Base-by-base conservation (phyloP, 331 rosid species). In the Rosa hybrid region DNA sequence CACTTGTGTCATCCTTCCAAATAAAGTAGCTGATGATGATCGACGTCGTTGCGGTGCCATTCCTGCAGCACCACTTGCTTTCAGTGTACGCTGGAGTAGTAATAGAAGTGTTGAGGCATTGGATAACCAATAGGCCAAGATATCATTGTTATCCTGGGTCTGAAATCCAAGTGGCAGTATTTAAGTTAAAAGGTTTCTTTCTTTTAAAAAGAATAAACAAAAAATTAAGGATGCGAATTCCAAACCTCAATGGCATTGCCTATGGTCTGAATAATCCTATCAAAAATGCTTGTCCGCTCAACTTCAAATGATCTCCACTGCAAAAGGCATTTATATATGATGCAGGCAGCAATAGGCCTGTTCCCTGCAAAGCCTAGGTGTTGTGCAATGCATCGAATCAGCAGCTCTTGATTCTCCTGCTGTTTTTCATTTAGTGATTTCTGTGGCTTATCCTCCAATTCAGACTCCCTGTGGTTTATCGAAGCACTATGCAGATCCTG, bases 261-360 rank as follows among this genome's bases (percentile, higher is more conserved):
- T 46, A 91, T 81, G 48, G 92, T 88, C 82, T 93, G 97, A 79
- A 93, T 91, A 68, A 91, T 90, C 63, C 96, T 88, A 83, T 93
- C 97, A 64, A 93, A 93, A 77, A 93, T 86, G 49, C 96, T 87
- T 38, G 97, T 93, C 16, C 96, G 83, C 86, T 93, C 97, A 78
- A 90, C 97, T 87, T 93, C 97, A 71, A 93, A 93, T 44, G 97
- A 93, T 91, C 97, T 86, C 97, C 97, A 93, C 78, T 93, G 97
- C 91, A 93, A 71, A 71, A 93, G 96, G 85, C 96, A 91, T 84
- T 89, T 93, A 88, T 90, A 93, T 86, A 91, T 85, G 85, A 90
- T 87, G 82, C 97, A 93, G 45, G 97, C 93, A 74, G 96, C 93
- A 75, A 90, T 81, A 60, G 97, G 96, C 82, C 93, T 93, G 84